Evolutionary conservation across 164 flowering plant species (phyloP).

Genomic region (Vitis labrusca): DNA sequence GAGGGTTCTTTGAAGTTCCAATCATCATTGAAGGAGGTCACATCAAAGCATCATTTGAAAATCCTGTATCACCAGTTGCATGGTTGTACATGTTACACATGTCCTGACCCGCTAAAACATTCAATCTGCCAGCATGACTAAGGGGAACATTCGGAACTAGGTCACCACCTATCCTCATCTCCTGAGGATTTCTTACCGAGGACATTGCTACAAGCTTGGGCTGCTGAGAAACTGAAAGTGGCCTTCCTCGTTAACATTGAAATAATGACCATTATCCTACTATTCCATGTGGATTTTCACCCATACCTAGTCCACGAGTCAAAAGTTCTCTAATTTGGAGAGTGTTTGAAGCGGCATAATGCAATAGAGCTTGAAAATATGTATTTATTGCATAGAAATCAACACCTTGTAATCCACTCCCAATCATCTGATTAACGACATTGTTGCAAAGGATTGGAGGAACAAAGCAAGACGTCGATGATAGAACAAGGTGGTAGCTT

Average conservation of each 20-base stretch:
- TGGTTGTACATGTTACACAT: conserved; percentile 44
- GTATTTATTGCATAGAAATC: conserved; percentile 98
- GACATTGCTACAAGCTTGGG: conserved; percentile 60
- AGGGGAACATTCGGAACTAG: conserved; percentile 41
- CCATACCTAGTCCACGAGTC: conserved; percentile 96
- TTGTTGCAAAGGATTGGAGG: no score
- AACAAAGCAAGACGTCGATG: no score
- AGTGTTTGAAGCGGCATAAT: conserved; percentile 84
- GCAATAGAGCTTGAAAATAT: conserved; percentile 80
- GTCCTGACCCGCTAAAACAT: conserved; percentile 33
- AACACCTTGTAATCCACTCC: conserved; percentile 50
- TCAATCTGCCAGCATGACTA: conserved; percentile 40
- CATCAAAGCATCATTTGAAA: conserved; percentile 34
- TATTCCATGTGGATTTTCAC: conserved; percentile 41
- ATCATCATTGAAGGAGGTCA: conserved; percentile 27
- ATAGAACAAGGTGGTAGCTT: no score
- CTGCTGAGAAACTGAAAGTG: conserved; percentile 37
- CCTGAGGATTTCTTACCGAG: conserved; percentile 59
- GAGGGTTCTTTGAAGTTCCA: conserved; percentile 26
- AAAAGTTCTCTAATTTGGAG: conserved; percentile 96
- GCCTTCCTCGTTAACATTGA: conserved; percentile 42
- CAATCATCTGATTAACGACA: no score
- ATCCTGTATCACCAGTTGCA: conserved; percentile 40
- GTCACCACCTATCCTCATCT: conserved; percentile 35
- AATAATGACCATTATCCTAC: conserved; percentile 41